phyloP scores from a whole-genome alignment of 495 filamentous ascomycete genomes.

The Xylaria bambusicola region DNA sequence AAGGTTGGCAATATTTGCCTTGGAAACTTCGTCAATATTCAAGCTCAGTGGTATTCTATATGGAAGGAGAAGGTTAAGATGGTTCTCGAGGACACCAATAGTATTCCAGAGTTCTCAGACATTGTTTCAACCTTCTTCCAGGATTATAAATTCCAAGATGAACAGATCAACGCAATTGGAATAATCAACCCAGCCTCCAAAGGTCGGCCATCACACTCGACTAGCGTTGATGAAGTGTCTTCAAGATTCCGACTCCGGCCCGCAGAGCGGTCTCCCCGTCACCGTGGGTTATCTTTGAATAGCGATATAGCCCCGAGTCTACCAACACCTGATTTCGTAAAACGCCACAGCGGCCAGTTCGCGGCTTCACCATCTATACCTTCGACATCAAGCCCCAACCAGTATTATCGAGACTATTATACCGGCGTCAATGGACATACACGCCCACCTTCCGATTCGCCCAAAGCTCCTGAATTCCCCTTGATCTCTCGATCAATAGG shows the following conservation, averaged over 20 bases:
- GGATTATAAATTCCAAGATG: conserved; percentile 67
- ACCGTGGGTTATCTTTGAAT: conserved; percentile 61
- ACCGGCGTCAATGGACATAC: conserved; percentile 41
- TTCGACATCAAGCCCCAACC: conserved; percentile 49
- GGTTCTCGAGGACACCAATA: conserved; percentile 63
- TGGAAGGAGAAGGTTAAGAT: conserved; percentile 78
- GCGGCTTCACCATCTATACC: conserved; percentile 52
- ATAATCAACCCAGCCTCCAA: conserved; percentile 50
- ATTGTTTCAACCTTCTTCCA: conserved; percentile 70
- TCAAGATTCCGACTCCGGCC: conserved; percentile 44
- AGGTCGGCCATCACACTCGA: conserved; percentile 48
- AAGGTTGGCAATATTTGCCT: conserved; percentile 78
- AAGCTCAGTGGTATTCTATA: conserved; percentile 73
- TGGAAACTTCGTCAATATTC: conserved; percentile 77
- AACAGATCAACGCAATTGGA: conserved; percentile 48
- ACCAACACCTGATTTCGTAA: conserved; percentile 58
- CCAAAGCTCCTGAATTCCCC: conserved; percentile 45
- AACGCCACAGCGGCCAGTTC: conserved; percentile 58
- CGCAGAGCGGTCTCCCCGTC: conserved; percentile 40
- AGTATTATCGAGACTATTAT: conserved; percentile 53
- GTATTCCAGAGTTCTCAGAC: conserved; percentile 66
- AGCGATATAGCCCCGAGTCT: conserved; percentile 64
- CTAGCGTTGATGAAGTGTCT: conserved; percentile 44
- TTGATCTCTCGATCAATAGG: conserved; percentile 36
- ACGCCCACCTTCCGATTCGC: conserved; percentile 42